Evolutionary conservation across 2,329 filamentous ascomycete species (phyloP).

Genomic region (Alternaria novae-zelandiae): DNA sequence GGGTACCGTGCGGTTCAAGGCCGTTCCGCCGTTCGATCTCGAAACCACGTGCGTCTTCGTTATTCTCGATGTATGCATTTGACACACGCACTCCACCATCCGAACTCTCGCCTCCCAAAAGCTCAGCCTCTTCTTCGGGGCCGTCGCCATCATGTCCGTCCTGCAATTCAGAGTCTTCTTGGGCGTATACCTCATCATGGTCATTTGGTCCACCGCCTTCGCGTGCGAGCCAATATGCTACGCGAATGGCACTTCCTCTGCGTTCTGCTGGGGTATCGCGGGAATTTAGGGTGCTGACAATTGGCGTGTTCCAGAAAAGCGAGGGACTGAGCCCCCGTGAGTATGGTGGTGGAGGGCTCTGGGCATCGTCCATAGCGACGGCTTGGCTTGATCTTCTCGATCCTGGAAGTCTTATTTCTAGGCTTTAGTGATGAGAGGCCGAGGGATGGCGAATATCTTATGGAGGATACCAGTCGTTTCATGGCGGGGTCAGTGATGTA

Average conservation of each 20-base stretch:
- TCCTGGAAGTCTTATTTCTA: neutral
- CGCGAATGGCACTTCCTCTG: neutral
- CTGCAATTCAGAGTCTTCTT: neutral
- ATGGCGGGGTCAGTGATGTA: neutral
- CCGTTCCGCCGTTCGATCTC: neutral
- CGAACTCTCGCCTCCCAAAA: neutral
- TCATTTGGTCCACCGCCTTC: neutral
- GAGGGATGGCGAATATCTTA: neutral
- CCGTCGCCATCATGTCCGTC: neutral
- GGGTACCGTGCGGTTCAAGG: neutral
- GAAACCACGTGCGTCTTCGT: neutral
- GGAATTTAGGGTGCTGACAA: no score
- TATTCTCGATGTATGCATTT: neutral
- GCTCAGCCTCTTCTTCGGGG: neutral
- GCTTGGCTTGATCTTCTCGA: neutral
- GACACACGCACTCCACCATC: neutral
- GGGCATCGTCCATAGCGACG: neutral
- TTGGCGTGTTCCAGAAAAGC: no score
- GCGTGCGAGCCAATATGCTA: neutral
- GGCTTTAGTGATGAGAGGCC: neutral
- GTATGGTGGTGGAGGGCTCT: neutral
- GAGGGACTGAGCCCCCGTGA: no score
- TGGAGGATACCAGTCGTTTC: neutral
- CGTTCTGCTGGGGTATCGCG: neutral
- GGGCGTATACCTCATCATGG: neutral